Conservation (phyloP, 495 filamentous ascomycete genomes). For the Durotheca rogersii region DNA sequence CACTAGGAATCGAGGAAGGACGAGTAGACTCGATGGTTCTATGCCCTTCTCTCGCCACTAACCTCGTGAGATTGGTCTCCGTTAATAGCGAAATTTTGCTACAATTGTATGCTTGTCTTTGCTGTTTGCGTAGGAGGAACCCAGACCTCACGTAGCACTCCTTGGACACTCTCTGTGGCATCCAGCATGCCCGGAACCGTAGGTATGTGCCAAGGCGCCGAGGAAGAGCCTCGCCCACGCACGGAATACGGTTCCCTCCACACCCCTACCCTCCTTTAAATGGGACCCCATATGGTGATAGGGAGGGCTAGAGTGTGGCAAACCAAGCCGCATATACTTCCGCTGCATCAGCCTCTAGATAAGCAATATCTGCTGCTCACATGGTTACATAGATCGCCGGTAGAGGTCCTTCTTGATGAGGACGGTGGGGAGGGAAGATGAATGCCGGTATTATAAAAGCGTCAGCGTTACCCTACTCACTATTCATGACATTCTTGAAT, state of each 20-base stretch:
- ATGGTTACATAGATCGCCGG: conserved; percentile 6
- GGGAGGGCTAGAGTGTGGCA: conserved; percentile 23
- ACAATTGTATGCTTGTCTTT: too few relatives aligned
- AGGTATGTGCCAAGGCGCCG: conserved; percentile 32
- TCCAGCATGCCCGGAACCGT: conserved; percentile 15
- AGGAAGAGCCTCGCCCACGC: conserved; percentile 30
- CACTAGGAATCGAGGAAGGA: too few relatives aligned
- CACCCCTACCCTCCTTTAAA: conserved; percentile 15
- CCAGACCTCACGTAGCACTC: too few relatives aligned
- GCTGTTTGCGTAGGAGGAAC: too few relatives aligned
- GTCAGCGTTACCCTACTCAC: conserved; percentile 6
- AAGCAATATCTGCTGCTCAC: conserved; percentile 26
- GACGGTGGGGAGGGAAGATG: neutral
- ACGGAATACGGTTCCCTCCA: conserved; percentile 10
- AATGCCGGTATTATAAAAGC: conserved; percentile 22
- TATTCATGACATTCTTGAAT: neutral
- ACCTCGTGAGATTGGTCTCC: too few relatives aligned
- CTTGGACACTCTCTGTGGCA: conserved; percentile 2
- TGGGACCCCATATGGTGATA: conserved; percentile 15
- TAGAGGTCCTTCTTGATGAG: neutral
- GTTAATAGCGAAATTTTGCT: too few relatives aligned
- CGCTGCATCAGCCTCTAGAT: conserved; percentile 17
- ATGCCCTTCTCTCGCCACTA: too few relatives aligned
- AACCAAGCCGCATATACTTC: conserved; percentile 1
- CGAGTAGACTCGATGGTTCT: too few relatives aligned